A percentile compares a stretch with the other conserved stretches of the same genome.
Evolutionary conservation across 352 stramenopile genomes (phyloP).

Genomic region (Phytophthora sansomeana): DNA sequence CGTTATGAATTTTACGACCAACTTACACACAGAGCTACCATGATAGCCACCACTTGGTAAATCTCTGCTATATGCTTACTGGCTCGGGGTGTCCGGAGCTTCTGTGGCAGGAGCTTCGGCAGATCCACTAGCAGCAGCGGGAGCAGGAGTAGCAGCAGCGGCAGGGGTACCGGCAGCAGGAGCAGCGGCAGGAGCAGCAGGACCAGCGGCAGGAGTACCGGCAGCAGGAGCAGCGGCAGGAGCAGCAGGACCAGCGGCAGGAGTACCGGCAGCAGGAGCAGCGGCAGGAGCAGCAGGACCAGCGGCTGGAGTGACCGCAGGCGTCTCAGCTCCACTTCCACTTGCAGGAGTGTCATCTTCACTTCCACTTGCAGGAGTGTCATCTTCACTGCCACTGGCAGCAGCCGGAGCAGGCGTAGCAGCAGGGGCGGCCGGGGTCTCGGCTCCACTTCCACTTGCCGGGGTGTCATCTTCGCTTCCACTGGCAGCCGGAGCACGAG

Average conservation of each 20-base stretch:
- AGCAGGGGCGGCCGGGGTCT: background rate
- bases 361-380: slow-evolving; percentile 6
- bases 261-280: no score
- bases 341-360: slow-evolving; percentile 17
- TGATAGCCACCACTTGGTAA: slow-evolving; percentile 27
- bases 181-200: no score
- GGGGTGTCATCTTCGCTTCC: slow-evolving; percentile 5
- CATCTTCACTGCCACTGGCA: slow-evolving; percentile 2
- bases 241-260: no score
- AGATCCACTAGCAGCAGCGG: slow-evolving; percentile 1
- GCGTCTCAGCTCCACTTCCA: slow-evolving; percentile 1
- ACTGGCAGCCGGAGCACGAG: no score
- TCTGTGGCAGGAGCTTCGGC: slow-evolving; percentile 1
- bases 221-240: background rate
- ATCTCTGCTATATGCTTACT: slow-evolving; percentile 33
- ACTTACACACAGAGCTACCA: slow-evolving; percentile 32
- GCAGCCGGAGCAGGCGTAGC: background rate
- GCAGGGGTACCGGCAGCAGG: no score
- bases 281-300: no score
- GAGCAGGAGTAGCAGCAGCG: no score
- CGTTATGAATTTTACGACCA: slow-evolving; percentile 40
- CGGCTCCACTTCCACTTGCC: slow-evolving; percentile 11
- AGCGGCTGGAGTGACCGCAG: no score
- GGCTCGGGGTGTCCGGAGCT: background rate
- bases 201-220: background rate